Evolutionary conservation across 441 rosid species (phyloP), one percentile per base, ranked within the genome.

Genomic region (Brassica balearica): DNA sequence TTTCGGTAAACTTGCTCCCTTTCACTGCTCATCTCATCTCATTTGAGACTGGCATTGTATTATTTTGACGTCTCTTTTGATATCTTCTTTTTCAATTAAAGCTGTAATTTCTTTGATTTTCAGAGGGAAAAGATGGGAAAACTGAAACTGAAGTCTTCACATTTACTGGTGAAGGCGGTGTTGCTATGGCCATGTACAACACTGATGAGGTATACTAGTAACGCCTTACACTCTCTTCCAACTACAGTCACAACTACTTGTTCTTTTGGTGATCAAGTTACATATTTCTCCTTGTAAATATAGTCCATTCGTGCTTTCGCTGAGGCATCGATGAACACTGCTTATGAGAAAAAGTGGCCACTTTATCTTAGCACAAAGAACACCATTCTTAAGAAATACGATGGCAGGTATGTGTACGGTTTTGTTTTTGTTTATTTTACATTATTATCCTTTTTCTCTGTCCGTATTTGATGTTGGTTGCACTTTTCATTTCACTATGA

Each of bases 351-450:
- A 77, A 96, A 90, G 82, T 96, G 97, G 97, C 99, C 99, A 1
- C 99, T 96, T 75, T 96, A 96, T 85, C 96, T 96, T 69, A 96
- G 99, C 87, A 96, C 99, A 22, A 94, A 96, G 83, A 96, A 96
- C 77, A 96, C 99, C 62, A 96, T 96, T 81, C 98, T 96, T 65
- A 96, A 96, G 88, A 89, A 96, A 80, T 96, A 94, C 82, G 99
- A 96, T 87, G 99, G 99, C 81, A 92, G 99, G 99, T 94, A 80
- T 72, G 87, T n/a, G 9, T 11, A 27, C 61, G 20, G 27, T 64
- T 71, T 22, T 23, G 69, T 23, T 41, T 59, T 67, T 5, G 34
- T 34, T 34, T 43, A 1, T 36, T 48, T 73, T 41, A 69, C 22
- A 9, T 6, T 27, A 25, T 6, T 6, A 25, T 6, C 19, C 38